Conservation (phyloP, 2,329 filamentous ascomycete genomes). For the Alternaria consortialis region DNA sequence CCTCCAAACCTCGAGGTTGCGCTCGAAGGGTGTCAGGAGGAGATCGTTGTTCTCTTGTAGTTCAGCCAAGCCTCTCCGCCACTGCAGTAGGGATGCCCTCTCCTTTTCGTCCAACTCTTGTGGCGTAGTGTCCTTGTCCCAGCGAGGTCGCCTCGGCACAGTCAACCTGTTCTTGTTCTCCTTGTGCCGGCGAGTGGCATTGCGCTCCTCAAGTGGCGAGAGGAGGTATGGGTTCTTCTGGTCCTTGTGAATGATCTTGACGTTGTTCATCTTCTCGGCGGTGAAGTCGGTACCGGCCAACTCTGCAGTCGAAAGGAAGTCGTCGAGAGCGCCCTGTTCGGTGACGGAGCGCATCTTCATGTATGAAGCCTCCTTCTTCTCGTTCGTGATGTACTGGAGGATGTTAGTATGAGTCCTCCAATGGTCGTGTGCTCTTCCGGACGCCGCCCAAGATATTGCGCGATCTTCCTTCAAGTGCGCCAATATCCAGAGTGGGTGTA, state of each 20-base stretch:
- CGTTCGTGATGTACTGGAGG: constrained; percentile 84
- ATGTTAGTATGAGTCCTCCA: constrained; percentile 34
- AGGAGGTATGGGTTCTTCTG: constrained; percentile 95
- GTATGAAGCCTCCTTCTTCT: constrained; percentile 90
- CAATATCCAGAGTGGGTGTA: neutral
- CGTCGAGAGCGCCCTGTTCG: constrained; percentile 94
- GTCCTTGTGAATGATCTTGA: constrained; percentile 97
- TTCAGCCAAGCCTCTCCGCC: constrained; percentile 90
- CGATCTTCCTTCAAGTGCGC: neutral
- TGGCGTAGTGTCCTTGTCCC: constrained; percentile 86
- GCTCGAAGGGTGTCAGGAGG: constrained; percentile 96
- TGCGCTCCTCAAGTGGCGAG: constrained; percentile 82
- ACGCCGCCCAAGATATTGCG: neutral
- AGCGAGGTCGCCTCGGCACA: constrained; percentile 87
- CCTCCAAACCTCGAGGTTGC: constrained; percentile 97
- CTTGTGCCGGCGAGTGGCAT: constrained; percentile 80
- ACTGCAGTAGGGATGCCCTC: constrained; percentile 81
- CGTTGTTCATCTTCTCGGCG: constrained; percentile 97
- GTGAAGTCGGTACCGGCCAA: constrained; percentile 98
- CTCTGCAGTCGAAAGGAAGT: constrained; percentile 95
- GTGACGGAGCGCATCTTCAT: constrained; percentile 99
- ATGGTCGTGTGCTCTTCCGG: neutral
- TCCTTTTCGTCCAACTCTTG: constrained; percentile 82
- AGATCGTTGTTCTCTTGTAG: constrained; percentile 93
- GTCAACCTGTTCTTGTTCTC: constrained; percentile 81